A percentile compares a stretch with the other conserved stretches of the same genome.
phyloP scores from a whole-genome alignment of 805 yeast species.

The Nakazawaea ernobii region DNA sequence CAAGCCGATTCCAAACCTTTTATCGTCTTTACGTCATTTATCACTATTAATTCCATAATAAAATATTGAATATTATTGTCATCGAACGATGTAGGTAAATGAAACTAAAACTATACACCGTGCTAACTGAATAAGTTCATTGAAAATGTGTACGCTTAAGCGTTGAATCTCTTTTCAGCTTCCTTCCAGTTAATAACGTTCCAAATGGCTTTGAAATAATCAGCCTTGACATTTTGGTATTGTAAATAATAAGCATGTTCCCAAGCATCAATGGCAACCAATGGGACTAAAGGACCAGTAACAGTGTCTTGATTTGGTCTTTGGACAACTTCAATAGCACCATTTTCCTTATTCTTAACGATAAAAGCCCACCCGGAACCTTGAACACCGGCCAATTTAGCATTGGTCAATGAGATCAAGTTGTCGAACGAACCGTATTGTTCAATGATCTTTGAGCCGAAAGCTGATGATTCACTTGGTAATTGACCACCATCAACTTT shows the following conservation, averaged over 20 bases:
- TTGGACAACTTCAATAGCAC: conserved; percentile 73
- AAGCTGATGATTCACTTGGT: conserved; percentile 48
- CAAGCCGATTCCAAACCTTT: no score
- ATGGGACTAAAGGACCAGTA: conserved; percentile 60
- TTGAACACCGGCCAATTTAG: conserved; percentile 78
- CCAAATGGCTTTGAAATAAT: conserved; percentile 93
- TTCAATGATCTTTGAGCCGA: conserved; percentile 51
- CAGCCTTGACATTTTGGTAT: conserved; percentile 86
- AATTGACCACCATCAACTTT: conserved; percentile 72
- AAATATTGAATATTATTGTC: no score
- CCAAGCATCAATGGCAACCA: conserved; percentile 93
- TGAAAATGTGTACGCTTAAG: conserved; percentile 10
- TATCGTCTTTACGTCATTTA: no score
- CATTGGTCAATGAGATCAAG: conserved; percentile 57
- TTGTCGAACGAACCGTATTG: conserved; percentile 73
- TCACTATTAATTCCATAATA: no score
- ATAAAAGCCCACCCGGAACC: conserved; percentile 97
- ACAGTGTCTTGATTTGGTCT: conserved; percentile 87
- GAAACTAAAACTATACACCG: no score
- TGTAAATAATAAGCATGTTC: conserved; percentile 95
- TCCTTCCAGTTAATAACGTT: conserved; percentile 91
- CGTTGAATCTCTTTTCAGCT: conserved; percentile 68
- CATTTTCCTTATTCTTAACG: conserved; percentile 72
- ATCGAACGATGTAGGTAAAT: no score
- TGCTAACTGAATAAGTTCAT: no score